Evolutionary conservation across 2,329 filamentous ascomycete genomes (phyloP), one percentile per base, ranked within the genome.

Genomic region (Xylaria sp.): DNA sequence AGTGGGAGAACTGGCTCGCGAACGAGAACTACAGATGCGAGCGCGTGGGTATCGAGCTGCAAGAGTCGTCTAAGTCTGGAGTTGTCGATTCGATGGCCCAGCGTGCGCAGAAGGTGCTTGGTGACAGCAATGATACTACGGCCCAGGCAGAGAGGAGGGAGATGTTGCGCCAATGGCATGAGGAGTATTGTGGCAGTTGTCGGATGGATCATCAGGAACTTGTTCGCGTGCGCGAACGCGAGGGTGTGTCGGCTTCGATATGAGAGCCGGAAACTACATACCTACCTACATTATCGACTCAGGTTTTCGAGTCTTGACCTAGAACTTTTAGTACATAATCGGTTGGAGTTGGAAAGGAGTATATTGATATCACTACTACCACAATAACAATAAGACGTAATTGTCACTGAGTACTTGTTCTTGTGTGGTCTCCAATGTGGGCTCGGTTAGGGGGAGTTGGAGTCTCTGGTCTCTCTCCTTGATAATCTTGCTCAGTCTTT

Each of bases 1-100:
- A 97, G 73, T 99, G 92, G 88, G 92, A 96, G 76, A 90, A 90
- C 64, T 99, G 93, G 92, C 81, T 97, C 35, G 75, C 83, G 2
- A 88, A 90, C 66, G 94, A 99, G 76, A 87, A 86, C 64, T 75
- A 80, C 39, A 83, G 90, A 53, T 99, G 94, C 73, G 84, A 84
- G 59, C 83, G 88, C 69, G 77, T 84, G 4, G 76, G 78, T 30
- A 70, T 70, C 37, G 73, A 81, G 68, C 72, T 88, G 18, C 59
- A 42, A 11, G 63, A 2, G 70, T 30, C 56, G 44, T 53, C 65
- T 16, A 53, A 52, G 19, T 46, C 42, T 1, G 50, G 55, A 19
- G 46, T 34, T 44, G 30, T 37, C 11, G 44, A 52, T 52, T 48
- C 44, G 13, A 62, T 59, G 39, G 63, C 61, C 54, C 67, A 71